Base-by-base conservation (phyloP, 352 stramenopile genomes). In the Pythium rhizo-oryzae region DNA sequence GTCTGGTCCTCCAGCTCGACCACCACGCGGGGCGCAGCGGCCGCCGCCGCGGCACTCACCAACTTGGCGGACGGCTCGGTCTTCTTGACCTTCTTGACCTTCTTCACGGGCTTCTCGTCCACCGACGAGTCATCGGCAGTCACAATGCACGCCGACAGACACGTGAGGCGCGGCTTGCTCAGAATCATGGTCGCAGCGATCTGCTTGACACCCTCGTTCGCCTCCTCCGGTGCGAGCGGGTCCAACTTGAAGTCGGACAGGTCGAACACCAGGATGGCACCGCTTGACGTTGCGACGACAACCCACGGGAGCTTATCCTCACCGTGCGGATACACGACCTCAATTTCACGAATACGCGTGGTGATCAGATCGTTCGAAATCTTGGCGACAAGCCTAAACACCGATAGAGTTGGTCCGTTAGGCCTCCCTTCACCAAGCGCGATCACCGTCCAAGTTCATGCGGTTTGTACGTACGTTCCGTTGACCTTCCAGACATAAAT, bases 401-500 rank as follows among this genome's bases (percentile, higher is more conserved):
- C 6, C 33, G 28, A 5, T 30, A 49, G 8, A 47, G 25, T 19
- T 23, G 6, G 18, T 11, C 15, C 13, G 51, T 57, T 6, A 43
- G 16, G 18, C 1, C 41, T 41, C n/a, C 12, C 8, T 59, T 11
- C 15, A n/a, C 2, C n/a, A 53, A 30, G n/a, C n/a, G 21, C 15
- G 9, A 8, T 19, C 18, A 47, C 6, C 28, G 28, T 47, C 35
- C 41, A 47, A 47, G 15, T 2, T 6, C 28, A 33, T 21, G 18
- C 1, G 41, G 2, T 12, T 25, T 15, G 39, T 25, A 87, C 81
- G 65, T 79, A 94, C 84, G 72, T 80, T 77, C 87, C 87, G 51
- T 81, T 74, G 53, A 71, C 80, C 70, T 89, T 84, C 84, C 87
- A 93, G 30, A 96, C 76, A 80, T 90, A 91, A 84, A 96, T 85